These are phyloP conservation scores for Tetrapisispora iriomotensis DNA, from an alignment of 805 yeast genomes.

Conservation along the genomic window DNA sequence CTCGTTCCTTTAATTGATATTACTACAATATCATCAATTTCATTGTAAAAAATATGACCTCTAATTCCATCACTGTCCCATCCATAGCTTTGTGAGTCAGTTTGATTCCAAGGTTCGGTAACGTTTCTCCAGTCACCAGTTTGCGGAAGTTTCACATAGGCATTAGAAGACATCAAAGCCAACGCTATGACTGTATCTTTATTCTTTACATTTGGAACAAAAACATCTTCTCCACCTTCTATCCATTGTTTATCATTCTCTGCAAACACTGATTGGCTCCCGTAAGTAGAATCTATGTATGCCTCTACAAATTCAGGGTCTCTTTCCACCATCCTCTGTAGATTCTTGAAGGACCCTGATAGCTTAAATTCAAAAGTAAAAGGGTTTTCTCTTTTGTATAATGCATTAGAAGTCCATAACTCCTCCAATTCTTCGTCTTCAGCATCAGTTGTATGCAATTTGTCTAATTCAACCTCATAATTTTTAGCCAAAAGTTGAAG, in stretches of 20 bases:
- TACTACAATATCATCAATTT: constrained; percentile 50
- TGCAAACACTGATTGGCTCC: constrained; percentile 21
- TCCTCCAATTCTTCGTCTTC: constrained; percentile 6
- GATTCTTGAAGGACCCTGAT: constrained; percentile 5
- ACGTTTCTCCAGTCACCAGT: constrained; percentile 86
- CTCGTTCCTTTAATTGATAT: constrained; percentile 86
- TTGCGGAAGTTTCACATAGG: constrained; percentile 70
- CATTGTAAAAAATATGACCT: constrained; percentile 78
- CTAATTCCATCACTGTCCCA: constrained; percentile 82
- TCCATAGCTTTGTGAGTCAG: constrained; percentile 56
- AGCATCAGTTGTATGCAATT: constrained; percentile 2
- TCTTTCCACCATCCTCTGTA: constrained; percentile 36
- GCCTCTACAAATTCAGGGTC: constrained; percentile 58
- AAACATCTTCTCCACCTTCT: constrained; percentile 35
- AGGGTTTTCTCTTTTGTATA: constrained; percentile 19
- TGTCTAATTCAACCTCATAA: constrained; percentile 5
- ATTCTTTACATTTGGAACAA: constrained; percentile 69
- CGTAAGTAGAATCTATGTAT: constrained; percentile 48
- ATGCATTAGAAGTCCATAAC: constrained; percentile 15
- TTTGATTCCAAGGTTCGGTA: constrained; percentile 46
- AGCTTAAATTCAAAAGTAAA: constrained; percentile 16
- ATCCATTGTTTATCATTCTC: constrained; percentile 55
- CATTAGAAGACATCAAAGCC: constrained; percentile 83
- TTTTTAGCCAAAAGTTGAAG: constrained; percentile 10
- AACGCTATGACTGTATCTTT: constrained; percentile 60